Conservation (phyloP, 2,329 filamentous ascomycete genomes). For the Podosphaera fusca region DNA sequence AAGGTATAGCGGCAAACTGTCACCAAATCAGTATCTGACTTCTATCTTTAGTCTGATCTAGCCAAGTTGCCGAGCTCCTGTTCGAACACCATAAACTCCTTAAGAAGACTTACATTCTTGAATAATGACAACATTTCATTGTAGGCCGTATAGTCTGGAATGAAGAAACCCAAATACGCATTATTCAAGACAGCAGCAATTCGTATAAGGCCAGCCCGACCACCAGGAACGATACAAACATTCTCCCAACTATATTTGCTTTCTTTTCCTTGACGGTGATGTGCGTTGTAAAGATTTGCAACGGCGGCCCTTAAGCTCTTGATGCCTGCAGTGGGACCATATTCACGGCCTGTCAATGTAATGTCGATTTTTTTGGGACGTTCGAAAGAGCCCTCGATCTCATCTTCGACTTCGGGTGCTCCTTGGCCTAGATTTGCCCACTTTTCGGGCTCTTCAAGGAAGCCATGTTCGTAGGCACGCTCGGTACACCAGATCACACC, state of each 20-base stretch:
- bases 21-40: background rate
- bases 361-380: constrained; percentile 61
- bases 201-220: constrained; percentile 74
- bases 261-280: constrained; percentile 67
- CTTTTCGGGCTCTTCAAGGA: constrained; percentile 51
- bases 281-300: constrained; percentile 76
- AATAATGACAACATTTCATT: constrained; percentile 93
- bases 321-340: constrained; percentile 85
- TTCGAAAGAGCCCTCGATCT: constrained; percentile 72
- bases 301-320: constrained; percentile 75
- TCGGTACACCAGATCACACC: constrained; percentile 88
- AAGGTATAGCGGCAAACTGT: constrained; percentile 66
- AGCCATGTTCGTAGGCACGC: constrained; percentile 73
- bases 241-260: constrained; percentile 95
- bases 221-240: constrained; percentile 85
- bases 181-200: constrained; percentile 89
- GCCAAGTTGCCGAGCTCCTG: background rate
- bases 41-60: background rate
- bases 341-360: constrained; percentile 59
- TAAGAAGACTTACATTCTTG: constrained; percentile 42
- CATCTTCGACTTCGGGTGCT: constrained; percentile 80
- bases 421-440: constrained; percentile 94
- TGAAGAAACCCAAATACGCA: constrained; percentile 80
- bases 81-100: background rate
- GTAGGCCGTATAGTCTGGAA: constrained; percentile 89